Evolutionary conservation across 2,329 filamentous ascomycete genomes (phyloP), one percentile per base, ranked within the genome.

Genomic region (Fulvia fulva): DNA sequence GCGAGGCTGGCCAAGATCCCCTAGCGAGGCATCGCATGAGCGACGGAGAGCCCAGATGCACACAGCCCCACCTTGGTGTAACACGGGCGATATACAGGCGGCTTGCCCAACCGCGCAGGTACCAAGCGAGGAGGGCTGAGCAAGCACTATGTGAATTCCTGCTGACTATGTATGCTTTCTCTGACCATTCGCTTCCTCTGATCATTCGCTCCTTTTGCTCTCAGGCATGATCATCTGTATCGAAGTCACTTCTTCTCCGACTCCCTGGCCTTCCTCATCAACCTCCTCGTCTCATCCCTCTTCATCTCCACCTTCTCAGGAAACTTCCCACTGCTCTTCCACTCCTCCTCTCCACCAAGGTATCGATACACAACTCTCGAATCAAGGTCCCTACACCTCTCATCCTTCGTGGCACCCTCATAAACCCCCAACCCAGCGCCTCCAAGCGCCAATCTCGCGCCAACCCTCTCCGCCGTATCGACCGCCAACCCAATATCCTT

Each of bases 401-500:
- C 69, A 68, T 84, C 81, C 53, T 77, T 75, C 54, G 77, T 79
- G 2, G 82, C 80, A 9, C 73, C 77, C 19, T 77, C 74, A 69
- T 85, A 86, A 4, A 79, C 78, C 23, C 73, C 72, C 59, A 85
- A 66, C 0, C 81, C 82, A 22, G 71, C 72, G 5, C 78, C 73
- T 1, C 82, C 81, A 37, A 85, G 67, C 4, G 78, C 77, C 56
- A 82, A 75, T 45, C 71, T 74, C 16, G 80, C 76, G 0, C 79
- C 82, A 4, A 84, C 77, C 16, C 76, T 71, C 59, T 78, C 72
- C n/a, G 82, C 83, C 70, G 81, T 78, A 8, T 83, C 78, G 0
- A 83, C 74, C 0, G 82, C 83, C 21, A 86, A 67, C 1, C 74
- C 73, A 57, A 86, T 80, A 64, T 86, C 83, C 66, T 85, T 85